Evolutionary conservation across 2,329 filamentous ascomycete genomes (phyloP).

Genomic region (Pseudonectria buxi): DNA sequence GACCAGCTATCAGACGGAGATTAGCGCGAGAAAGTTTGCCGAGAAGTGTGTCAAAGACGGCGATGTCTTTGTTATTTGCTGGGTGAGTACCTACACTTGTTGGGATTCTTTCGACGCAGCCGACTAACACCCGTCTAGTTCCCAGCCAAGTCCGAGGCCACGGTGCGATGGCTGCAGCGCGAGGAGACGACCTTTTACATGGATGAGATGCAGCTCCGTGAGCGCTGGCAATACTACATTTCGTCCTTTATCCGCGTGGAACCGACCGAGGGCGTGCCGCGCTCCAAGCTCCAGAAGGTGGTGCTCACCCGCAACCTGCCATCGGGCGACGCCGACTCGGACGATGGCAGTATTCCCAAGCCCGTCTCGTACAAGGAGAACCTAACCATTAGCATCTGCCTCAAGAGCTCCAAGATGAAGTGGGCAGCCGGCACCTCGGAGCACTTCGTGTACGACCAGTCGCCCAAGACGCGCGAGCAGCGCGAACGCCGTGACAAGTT

Average conservation of each 20-base stretch:
- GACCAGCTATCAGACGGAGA: slow-evolving; percentile 84
- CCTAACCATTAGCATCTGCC: slow-evolving; percentile 65
- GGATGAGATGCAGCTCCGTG: slow-evolving; percentile 77
- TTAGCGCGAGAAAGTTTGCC: slow-evolving; percentile 83
- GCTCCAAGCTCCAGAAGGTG: slow-evolving; percentile 58
- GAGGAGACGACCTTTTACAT: slow-evolving; percentile 76
- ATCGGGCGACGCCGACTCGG: slow-evolving; percentile 52
- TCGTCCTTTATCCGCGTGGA: slow-evolving; percentile 85
- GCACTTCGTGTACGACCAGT: slow-evolving; percentile 65
- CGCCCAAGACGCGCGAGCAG: slow-evolving; percentile 61
- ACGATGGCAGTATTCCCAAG: slow-evolving; percentile 56
- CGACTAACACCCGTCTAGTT: slow-evolving; percentile 45
- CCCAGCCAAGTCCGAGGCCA: slow-evolving; percentile 61
- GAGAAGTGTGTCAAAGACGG: slow-evolving; percentile 90
- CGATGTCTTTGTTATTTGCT: slow-evolving; percentile 84
- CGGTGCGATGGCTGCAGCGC: slow-evolving; percentile 62
- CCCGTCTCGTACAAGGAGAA: slow-evolving; percentile 59
- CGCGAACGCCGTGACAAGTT: slow-evolving; percentile 42
- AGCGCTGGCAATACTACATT: slow-evolving; percentile 92
- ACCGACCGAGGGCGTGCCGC: slow-evolving; percentile 71
- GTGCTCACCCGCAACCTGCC: slow-evolving; percentile 68
- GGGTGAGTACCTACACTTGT: slow-evolving; percentile 59
- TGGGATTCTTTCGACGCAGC: neutral
- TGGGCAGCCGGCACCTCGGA: slow-evolving; percentile 66
- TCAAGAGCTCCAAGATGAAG: slow-evolving; percentile 73